These are phyloP conservation scores for Akanthomyces lecanii DNA, from an alignment of 2,329 filamentous ascomycete genomes.

Conservation along the genomic window DNA sequence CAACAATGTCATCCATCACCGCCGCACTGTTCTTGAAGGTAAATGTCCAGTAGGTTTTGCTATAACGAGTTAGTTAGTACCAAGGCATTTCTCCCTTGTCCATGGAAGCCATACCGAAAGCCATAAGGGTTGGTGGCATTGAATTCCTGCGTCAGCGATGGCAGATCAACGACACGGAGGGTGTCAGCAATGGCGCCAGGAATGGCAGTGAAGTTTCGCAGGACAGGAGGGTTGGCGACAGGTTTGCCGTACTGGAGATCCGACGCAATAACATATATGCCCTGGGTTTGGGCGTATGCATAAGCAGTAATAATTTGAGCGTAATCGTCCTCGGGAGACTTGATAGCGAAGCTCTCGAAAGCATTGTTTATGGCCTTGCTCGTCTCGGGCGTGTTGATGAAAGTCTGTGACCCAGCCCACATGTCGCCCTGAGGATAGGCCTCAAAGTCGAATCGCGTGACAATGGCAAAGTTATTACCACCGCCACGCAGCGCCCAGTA, in stretches of 20 bases:
- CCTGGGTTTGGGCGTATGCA: conserved; percentile 21
- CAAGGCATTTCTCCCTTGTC: neutral
- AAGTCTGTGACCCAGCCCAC: conserved; percentile 35
- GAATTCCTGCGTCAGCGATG: conserved; percentile 22
- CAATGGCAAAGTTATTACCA: conserved; percentile 54
- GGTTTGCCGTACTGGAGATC: conserved; percentile 23
- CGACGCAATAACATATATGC: conserved; percentile 20
- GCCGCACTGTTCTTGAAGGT: conserved; percentile 20
- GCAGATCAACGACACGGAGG: conserved; percentile 20
- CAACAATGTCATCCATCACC: conserved; percentile 23
- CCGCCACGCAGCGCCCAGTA: conserved; percentile 56
- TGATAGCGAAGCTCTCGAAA: conserved; percentile 22
- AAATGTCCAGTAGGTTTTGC: conserved; percentile 24
- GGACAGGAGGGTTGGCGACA: conserved; percentile 19
- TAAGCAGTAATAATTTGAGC: conserved; percentile 24
- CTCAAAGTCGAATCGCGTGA: conserved; percentile 44
- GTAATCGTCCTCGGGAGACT: conserved; percentile 21
- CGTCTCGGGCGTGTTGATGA: conserved; percentile 26
- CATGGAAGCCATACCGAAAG: conserved; percentile 21
- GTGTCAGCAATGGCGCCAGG: conserved; percentile 21
- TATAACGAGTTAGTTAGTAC: conserved; percentile 1
- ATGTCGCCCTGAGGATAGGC: conserved; percentile 34
- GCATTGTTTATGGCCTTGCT: conserved; percentile 21
- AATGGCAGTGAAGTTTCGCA: conserved; percentile 22
- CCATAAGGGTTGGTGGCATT: conserved; percentile 23